phyloP scores from a whole-genome alignment of 139 green algal species.

The Choricystis sp. region DNA sequence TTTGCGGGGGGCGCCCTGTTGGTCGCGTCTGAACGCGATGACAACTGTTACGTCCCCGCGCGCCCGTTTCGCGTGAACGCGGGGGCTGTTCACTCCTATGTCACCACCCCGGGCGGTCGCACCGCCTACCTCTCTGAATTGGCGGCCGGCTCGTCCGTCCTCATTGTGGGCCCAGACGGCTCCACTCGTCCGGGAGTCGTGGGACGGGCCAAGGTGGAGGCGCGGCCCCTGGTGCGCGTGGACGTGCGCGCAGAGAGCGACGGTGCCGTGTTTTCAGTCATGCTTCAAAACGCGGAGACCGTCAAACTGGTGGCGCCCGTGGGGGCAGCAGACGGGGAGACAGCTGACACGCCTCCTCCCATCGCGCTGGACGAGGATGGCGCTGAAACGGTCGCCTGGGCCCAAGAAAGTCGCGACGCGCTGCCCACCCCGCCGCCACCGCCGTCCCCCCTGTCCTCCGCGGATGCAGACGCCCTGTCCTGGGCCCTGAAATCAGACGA shows the following conservation, averaged over 20 bases:
- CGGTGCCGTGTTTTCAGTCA: slow-evolving; percentile 19
- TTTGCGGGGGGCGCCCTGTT: slow-evolving; percentile 76
- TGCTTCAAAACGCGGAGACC: slow-evolving; percentile 89
- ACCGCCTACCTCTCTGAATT: slow-evolving; percentile 82
- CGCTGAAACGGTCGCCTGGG: not conserved
- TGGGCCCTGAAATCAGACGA: too few species aligned
- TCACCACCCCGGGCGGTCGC: slow-evolving; percentile 21
- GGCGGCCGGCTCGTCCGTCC: slow-evolving; percentile 29
- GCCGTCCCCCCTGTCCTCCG: not conserved
- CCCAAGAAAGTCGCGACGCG: too few species aligned
- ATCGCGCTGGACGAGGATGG: not conserved
- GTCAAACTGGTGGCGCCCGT: slow-evolving; percentile 55
- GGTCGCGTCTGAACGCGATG: slow-evolving; percentile 65
- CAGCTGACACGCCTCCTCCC: too few species aligned
- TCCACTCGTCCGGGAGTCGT: slow-evolving; percentile 34
- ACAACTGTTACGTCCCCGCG: slow-evolving; percentile 58
- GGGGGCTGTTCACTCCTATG: slow-evolving; percentile 70
- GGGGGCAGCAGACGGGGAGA: not conserved
- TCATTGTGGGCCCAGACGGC: slow-evolving; percentile 39
- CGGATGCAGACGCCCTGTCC: not conserved
- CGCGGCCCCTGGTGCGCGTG: slow-evolving; percentile 58
- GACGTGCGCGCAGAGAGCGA: too few species aligned
- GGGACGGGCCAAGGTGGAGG: slow-evolving; percentile 60
- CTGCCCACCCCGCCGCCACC: not conserved
- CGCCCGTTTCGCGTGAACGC: slow-evolving; percentile 89